A percentile compares a stretch with the other conserved stretches of the same genome.
Evolutionary conservation across 805 yeast species (phyloP).

Genomic region (Suhomyces xylopsoci): DNA sequence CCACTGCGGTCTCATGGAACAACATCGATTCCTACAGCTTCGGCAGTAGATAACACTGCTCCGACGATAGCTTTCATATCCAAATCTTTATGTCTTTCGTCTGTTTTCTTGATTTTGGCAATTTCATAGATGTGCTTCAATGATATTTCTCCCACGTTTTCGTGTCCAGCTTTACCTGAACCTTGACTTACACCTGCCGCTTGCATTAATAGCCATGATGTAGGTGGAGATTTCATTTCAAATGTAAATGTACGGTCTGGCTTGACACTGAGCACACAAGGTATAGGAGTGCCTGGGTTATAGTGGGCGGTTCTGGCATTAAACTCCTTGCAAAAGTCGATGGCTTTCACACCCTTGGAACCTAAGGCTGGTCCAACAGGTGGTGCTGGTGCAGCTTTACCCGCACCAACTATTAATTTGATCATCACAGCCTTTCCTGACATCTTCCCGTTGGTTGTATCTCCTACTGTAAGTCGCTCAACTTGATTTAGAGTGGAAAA

Average conservation of each 20-base stretch:
- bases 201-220: conserved; percentile 78
- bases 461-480: neutral
- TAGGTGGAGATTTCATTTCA: conserved; percentile 87
- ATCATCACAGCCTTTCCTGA: conserved; percentile 64
- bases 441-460: conserved; percentile 11
- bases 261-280: conserved; percentile 76
- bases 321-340: conserved; percentile 97
- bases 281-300: conserved; percentile 85
- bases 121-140: conserved; percentile 92
- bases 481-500: neutral
- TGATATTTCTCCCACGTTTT: conserved; percentile 60
- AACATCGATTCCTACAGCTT: conserved; percentile 80
- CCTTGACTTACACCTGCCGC: conserved; percentile 85
- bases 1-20: conserved; percentile 45
- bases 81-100: conserved; percentile 67
- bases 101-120: conserved; percentile 89
- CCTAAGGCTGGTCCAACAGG: conserved; percentile 99
- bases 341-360: conserved; percentile 97
- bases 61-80: conserved; percentile 77
- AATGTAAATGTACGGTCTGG: conserved; percentile 92
- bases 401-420: conserved; percentile 92
- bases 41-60: conserved; percentile 84
- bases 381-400: conserved; percentile 97
- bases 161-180: conserved; percentile 61
- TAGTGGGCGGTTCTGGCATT: conserved; percentile 92